Evolutionary conservation across 768 basidiomycete genomes (phyloP).

Genomic region (Boletus rufocinnamomeus): DNA sequence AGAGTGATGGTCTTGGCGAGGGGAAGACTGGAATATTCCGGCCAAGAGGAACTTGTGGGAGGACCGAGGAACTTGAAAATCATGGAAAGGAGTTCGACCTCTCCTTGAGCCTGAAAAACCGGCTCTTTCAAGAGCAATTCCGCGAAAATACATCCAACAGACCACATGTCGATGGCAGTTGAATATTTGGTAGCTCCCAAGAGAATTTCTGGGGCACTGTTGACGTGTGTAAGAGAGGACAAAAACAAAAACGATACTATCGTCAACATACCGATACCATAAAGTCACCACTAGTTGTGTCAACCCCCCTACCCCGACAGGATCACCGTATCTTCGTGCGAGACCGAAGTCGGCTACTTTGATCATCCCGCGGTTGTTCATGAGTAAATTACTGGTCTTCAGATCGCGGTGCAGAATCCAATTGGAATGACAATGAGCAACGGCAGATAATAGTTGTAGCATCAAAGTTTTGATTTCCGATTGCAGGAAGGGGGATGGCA

Average conservation of each 20-base stretch:
- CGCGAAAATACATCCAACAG: conserved; percentile 97
- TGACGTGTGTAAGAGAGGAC: conserved; percentile 13
- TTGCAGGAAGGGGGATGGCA: conserved; percentile 96
- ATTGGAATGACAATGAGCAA: conserved; percentile 90
- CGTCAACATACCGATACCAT: conserved; percentile 85
- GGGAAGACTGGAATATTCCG: conserved; percentile 77
- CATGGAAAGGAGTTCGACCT: conserved; percentile 89
- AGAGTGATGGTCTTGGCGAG: conserved; percentile 76
- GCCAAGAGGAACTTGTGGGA: conserved; percentile 88
- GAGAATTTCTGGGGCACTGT: conserved; percentile 91
- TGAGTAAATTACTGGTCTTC: conserved; percentile 95
- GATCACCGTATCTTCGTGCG: conserved; percentile 94
- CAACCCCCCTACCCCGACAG: conserved; percentile 93
- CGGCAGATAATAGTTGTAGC: conserved; percentile 90
- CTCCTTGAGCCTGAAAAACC: conserved; percentile 95
- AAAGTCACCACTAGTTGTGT: conserved; percentile 98
- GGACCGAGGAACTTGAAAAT: conserved; percentile 95
- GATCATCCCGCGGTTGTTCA: conserved; percentile 99
- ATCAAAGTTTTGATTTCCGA: conserved; percentile 98
- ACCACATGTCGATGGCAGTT: conserved; percentile 98
- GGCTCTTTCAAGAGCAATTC: conserved; percentile 95
- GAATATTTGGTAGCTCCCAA: conserved; percentile 92
- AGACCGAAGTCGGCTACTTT: conserved; percentile 99
- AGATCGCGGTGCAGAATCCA: conserved; percentile 98
- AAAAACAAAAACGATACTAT: conserved; percentile 12